Conservation (phyloP, 306 rosid genomes). For the Sicyos baderoa region DNA sequence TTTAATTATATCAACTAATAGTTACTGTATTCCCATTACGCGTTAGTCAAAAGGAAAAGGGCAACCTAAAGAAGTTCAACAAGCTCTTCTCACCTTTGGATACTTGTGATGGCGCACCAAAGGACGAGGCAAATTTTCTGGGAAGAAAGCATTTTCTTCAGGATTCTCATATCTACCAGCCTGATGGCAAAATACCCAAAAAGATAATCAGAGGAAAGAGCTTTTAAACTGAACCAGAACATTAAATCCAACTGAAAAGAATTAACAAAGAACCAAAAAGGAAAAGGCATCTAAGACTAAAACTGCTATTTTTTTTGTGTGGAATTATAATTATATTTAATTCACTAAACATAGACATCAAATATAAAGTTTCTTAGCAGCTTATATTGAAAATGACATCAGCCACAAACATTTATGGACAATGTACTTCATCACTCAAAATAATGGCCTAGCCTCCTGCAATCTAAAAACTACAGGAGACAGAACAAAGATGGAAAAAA, state of each 20-base stretch:
- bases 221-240: background rate
- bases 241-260: background rate
- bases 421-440: background rate
- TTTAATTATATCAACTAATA: too few relatives aligned
- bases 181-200: constrained; percentile 28
- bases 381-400: background rate
- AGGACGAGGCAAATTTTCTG: constrained; percentile 41
- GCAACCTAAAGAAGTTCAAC: background rate
- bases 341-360: background rate
- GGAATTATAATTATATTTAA: background rate
- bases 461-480: background rate
- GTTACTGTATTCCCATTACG: too few relatives aligned
- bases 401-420: background rate
- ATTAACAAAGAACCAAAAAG: background rate
- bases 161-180: constrained; percentile 72
- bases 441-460: background rate
- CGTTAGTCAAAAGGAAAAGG: background rate
- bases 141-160: constrained; percentile 76
- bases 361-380: background rate
- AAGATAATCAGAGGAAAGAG: background rate
- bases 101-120: constrained; percentile 40
- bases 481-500: background rate
- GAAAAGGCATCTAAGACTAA: background rate
- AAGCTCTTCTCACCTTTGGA: constrained; percentile 41
- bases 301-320: background rate